These are phyloP conservation scores for Mycena polygramma DNA, from an alignment of 768 basidiomycete species.

Conservation along the genomic window DNA sequence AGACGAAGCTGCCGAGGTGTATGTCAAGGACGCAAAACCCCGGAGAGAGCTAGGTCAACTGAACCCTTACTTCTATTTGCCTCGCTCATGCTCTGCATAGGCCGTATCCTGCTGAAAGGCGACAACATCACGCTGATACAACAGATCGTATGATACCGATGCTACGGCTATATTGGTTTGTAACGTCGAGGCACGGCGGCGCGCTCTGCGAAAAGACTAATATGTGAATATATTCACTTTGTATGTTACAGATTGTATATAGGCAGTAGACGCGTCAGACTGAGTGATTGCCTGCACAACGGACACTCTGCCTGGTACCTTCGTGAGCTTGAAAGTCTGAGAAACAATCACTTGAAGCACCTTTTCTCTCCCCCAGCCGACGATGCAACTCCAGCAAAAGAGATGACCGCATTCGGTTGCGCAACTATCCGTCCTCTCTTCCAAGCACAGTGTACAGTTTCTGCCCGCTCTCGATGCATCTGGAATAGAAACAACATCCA, in stretches of 20 bases:
- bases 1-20: slow-evolving; percentile 94
- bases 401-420: slow-evolving; percentile 92
- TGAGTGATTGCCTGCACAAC: slow-evolving; percentile 83
- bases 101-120: slow-evolving; percentile 95
- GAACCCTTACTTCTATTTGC: not conserved
- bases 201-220: slow-evolving; percentile 20
- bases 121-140: slow-evolving; percentile 99
- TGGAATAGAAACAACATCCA: slow-evolving; percentile 72
- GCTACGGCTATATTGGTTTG: slow-evolving; percentile 4
- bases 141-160: slow-evolving; percentile 57
- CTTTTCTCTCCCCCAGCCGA: slow-evolving; percentile 92
- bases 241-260: slow-evolving; percentile 82
- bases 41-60: slow-evolving; percentile 83
- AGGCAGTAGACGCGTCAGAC: slow-evolving; percentile 77
- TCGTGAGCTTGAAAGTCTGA: slow-evolving; percentile 16
- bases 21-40: slow-evolving; percentile 90
- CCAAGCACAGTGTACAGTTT: slow-evolving; percentile 87
- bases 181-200: slow-evolving; percentile 19
- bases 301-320: slow-evolving; percentile 82
- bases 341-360: slow-evolving; percentile 49
- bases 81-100: slow-evolving; percentile 54
- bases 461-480: slow-evolving; percentile 65
- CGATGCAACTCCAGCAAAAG: slow-evolving; percentile 92
- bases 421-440: slow-evolving; percentile 85
- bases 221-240: slow-evolving; percentile 32